Evolutionary conservation across 352 stramenopile species (phyloP), one percentile per base, ranked within the genome.

Genomic region (Elongisporangium undulatum): DNA sequence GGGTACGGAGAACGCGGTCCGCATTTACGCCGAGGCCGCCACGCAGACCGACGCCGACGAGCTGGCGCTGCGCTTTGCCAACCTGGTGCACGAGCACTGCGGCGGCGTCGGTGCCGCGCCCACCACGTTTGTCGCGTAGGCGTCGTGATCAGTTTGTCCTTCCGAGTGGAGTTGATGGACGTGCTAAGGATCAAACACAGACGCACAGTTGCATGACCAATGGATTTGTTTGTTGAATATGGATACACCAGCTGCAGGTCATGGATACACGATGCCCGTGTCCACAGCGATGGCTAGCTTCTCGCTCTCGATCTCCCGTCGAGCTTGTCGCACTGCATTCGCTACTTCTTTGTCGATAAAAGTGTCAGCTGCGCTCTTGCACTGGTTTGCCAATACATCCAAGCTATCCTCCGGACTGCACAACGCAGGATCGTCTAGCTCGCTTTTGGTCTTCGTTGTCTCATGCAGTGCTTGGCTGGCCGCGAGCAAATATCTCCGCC

Each of bases 1-100:
- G 59, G 97, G 97, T 22, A 99, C 97, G 0, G 97, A 99, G 72
- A 92, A 99, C 69, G 96, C 96, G 9, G 97, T 99, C 34, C 94
- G 97, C 48, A 90, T 99, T 39, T 99, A 99, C 81, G 97, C 97
- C 24, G 97, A 99, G 74, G 96, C 96, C 19, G 72, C 85, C 61
- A 97, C 87, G 20, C 85, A 97, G 68, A 75, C 79, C 19, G 79
- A 90, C 57, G 96, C 95, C 0, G 94, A 99, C 66, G 79, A 79
- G 41, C 77, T 98, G 38, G 94, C 94, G 50, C 77, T 88, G 17
- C 76, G 89, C 62, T 90, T 96, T 34, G 88, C 87, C 48, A 81
- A 90, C 62, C 81, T 90, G 17, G 74, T 92, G 53, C 77, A 91
- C 68, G 64, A 95, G 55, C 77, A 87, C 59, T 87, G 84, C 13